Base-by-base conservation (phyloP, 2,329 filamentous ascomycete genomes). In the Myriosclerotinia duriaeana region DNA sequence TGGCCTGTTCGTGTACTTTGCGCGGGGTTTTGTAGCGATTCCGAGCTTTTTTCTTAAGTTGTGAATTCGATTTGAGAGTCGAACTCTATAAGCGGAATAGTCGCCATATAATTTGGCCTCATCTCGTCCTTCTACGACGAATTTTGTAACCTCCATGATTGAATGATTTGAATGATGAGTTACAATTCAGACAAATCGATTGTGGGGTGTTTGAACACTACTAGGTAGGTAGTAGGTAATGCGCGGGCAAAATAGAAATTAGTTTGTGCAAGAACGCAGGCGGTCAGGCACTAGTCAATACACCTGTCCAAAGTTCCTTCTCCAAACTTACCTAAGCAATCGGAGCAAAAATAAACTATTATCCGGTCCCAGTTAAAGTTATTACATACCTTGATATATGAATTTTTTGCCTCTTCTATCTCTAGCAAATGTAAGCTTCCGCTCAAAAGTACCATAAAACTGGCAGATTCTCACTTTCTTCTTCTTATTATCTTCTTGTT, bases 31-130 rank as follows among this genome's bases (percentile, higher is more conserved):
- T 58, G 92, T 96, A 63, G 90, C 86, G 74, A 93, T 88, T 59
- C 90, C 91, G 65, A 98, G 85, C 81, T 91, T 94, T 83, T 90
- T 94, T 76, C 93, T 89, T 73, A 90, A 84, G 75, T 89, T 92
- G 77, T 92, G 89, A 67, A 99, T 84, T 75, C 91, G 89, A 76
- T 92, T 91, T 71, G 89, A 87, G 61, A 96, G 84, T 77, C 92
- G 90, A 59, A 83, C 82, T 74, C 93, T 89, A 78, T 98, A 98
- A 66, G 89, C 89, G 75, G 87, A 87, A 80, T 97, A 93, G 80
- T 97, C 93, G 72, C 93, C 93, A 71, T 95, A 88, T 40, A 96
- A 85, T 62, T 97, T 88, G 48, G 92, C 92, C 74, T 91, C 86
- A 77, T 96, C 91, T 70, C 95, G 85, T 71, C 90, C 88, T 64